Conservation (phyloP, 257 asterid species). For the Paraleonurus japonicus region DNA sequence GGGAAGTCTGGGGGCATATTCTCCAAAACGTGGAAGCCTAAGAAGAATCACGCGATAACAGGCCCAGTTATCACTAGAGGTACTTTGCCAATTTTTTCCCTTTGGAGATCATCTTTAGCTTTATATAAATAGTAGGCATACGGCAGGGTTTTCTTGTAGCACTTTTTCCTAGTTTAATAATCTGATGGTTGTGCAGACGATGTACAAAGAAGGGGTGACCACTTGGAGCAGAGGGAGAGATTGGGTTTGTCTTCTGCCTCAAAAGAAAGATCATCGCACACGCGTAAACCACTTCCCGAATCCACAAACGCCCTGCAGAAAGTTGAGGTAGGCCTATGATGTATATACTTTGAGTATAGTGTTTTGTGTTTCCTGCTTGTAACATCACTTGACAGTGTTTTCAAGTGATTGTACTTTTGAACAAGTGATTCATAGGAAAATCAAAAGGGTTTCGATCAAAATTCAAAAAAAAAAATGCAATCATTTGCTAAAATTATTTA, state of each 20-base stretch:
- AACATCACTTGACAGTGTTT: neutral
- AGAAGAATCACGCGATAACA: slow-evolving; percentile 54
- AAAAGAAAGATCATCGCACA: slow-evolving; percentile 44
- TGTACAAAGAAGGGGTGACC: slow-evolving; percentile 68
- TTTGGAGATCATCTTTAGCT: neutral
- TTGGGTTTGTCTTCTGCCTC: slow-evolving; percentile 72
- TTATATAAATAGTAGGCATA: neutral
- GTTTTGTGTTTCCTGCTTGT: neutral
- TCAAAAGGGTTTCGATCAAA: too few relatives aligned
- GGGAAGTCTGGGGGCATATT: slow-evolving; percentile 96
- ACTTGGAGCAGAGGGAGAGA: slow-evolving; percentile 85
- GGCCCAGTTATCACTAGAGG: slow-evolving; percentile 75
- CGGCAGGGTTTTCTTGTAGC: slow-evolving; percentile 3
- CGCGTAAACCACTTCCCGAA: slow-evolving; percentile 51
- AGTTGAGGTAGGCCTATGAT: slow-evolving; percentile 63
- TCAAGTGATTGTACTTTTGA: neutral
- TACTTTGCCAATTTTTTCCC: slow-evolving; percentile 22
- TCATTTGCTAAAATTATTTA: too few relatives aligned
- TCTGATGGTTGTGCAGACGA: slow-evolving; percentile 52
- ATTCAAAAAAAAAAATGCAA: too few relatives aligned
- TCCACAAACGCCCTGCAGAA: slow-evolving; percentile 70
- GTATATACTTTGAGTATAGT: neutral
- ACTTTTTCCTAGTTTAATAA: slow-evolving; percentile 23
- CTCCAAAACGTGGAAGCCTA: slow-evolving; percentile 95
- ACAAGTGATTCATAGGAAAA: neutral